Percentiles rank a stretch among this genome's conserved stretches.
These are phyloP conservation scores for Fusarium pseudocircinatum DNA, from an alignment of 2,329 filamentous ascomycete genomes.

Conservation along the genomic window DNA sequence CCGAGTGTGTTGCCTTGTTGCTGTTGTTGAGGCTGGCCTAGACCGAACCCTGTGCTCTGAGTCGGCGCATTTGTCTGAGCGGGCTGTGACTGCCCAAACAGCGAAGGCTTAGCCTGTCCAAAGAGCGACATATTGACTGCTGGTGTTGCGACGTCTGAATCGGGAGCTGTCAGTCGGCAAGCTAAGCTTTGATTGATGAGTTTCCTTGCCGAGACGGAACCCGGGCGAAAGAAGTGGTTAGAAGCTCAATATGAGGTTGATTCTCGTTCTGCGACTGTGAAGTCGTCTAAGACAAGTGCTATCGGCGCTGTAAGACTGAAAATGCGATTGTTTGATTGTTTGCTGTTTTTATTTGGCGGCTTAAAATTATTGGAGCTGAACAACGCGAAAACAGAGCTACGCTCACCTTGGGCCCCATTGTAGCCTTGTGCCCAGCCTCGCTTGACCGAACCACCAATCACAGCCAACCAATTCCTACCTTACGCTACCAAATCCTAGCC, in stretches of 20 bases:
- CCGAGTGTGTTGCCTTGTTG: slow-evolving; percentile 51
- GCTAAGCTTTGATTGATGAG: slow-evolving; percentile 26
- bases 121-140: slow-evolving; percentile 52
- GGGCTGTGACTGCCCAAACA: slow-evolving; percentile 53
- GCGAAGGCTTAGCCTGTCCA: slow-evolving; percentile 50
- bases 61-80: slow-evolving; percentile 46
- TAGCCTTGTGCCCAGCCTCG: slow-evolving; percentile 45
- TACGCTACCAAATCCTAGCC: slow-evolving; percentile 50
- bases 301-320: slow-evolving; percentile 28
- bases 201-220: slow-evolving; percentile 14
- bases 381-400: slow-evolving; percentile 45
- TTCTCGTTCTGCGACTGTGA: not conserved
- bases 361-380: slow-evolving; percentile 44
- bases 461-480: slow-evolving; percentile 52
- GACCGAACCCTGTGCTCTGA: slow-evolving; percentile 29
- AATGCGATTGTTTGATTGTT: slow-evolving; percentile 15
- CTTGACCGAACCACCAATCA: slow-evolving; percentile 49
- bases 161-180: slow-evolving; percentile 17
- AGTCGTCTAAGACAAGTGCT: not conserved
- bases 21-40: slow-evolving; percentile 46
- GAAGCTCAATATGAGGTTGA: not conserved
- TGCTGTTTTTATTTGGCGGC: slow-evolving; percentile 38
- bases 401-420: slow-evolving; percentile 11
- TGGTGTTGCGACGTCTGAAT: slow-evolving; percentile 21
- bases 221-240: not conserved